Conservation (phyloP, 2,329 filamentous ascomycete genomes). For the Botrytis hyacinthi region DNA sequence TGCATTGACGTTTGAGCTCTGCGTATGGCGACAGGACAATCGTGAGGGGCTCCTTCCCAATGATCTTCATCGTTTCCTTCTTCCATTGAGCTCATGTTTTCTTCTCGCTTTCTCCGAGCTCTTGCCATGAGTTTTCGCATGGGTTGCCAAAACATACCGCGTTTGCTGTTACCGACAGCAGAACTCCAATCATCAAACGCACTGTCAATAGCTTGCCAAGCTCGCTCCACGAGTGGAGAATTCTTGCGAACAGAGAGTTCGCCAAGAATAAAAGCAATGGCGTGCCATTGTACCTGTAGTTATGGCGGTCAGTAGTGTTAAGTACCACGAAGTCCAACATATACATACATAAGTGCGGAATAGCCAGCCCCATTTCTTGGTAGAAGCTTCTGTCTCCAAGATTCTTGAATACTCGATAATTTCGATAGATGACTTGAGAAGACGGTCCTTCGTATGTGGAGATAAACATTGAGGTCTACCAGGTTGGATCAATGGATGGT, state of each 20-base stretch:
- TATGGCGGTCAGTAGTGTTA: neutral
- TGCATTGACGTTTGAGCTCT: neutral
- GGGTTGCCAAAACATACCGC: conserved; percentile 62
- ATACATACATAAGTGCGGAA: conserved; percentile 39
- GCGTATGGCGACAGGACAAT: conserved; percentile 6
- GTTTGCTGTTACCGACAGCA: conserved; percentile 41
- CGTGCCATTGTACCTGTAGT: conserved; percentile 43
- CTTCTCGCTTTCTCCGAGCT: conserved; percentile 52
- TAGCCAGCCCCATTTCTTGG: conserved; percentile 45
- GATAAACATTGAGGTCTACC: conserved; percentile 37
- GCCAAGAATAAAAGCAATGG: conserved; percentile 45
- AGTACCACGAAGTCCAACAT: neutral
- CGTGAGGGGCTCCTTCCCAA: conserved; percentile 20
- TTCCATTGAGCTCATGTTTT: conserved; percentile 43
- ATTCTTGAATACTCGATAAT: conserved; percentile 44
- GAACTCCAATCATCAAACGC: conserved; percentile 33
- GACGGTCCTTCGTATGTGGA: conserved; percentile 39
- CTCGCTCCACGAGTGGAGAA: conserved; percentile 42
- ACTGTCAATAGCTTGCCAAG: conserved; percentile 43
- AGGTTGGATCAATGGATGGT: conserved; percentile 38
- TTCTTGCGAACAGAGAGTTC: conserved; percentile 41
- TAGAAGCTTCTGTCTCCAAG: conserved; percentile 41
- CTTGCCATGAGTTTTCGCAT: conserved; percentile 59
- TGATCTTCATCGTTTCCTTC: conserved; percentile 11
- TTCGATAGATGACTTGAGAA: conserved; percentile 43